Conservation (phyloP, 2,329 filamentous ascomycete species). For the Cryphonectria radicalis region DNA sequence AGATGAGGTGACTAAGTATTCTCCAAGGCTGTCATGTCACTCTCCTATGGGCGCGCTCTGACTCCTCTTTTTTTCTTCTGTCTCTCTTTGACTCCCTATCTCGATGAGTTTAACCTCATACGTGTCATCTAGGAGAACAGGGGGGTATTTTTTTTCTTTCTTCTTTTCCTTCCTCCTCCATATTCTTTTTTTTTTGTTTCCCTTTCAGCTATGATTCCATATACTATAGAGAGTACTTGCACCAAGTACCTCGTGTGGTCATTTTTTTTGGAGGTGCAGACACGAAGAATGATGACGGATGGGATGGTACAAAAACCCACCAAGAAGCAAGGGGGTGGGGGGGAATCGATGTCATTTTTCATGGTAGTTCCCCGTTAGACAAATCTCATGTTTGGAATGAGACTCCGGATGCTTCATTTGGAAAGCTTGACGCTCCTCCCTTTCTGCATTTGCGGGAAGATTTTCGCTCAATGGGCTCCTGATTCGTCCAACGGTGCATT, state of each 20-base stretch:
- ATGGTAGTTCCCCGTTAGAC: conserved; percentile 5
- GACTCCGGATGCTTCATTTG: background rate
- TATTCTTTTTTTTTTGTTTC: background rate
- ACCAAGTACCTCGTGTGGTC: background rate
- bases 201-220: too few relatives aligned
- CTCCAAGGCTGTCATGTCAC: background rate
- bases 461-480: background rate
- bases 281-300: background rate
- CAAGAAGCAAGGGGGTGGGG: background rate
- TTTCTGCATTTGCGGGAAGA: conserved; percentile 7
- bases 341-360: conserved; percentile 12
- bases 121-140: too few relatives aligned
- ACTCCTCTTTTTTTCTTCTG: background rate
- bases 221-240: background rate
- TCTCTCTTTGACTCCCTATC: background rate
- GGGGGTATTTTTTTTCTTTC: background rate
- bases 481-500: conserved; percentile 16
- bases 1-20: background rate
- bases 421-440: conserved; percentile 6
- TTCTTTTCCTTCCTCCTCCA: background rate
- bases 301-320: background rate
- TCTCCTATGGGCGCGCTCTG: background rate
- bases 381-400: conserved; percentile 1
- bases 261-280: background rate
- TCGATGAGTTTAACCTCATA: too few relatives aligned